Evolutionary conservation across 179 eudicot genomes (phyloP).

Genomic region (Drosera spatulata): DNA sequence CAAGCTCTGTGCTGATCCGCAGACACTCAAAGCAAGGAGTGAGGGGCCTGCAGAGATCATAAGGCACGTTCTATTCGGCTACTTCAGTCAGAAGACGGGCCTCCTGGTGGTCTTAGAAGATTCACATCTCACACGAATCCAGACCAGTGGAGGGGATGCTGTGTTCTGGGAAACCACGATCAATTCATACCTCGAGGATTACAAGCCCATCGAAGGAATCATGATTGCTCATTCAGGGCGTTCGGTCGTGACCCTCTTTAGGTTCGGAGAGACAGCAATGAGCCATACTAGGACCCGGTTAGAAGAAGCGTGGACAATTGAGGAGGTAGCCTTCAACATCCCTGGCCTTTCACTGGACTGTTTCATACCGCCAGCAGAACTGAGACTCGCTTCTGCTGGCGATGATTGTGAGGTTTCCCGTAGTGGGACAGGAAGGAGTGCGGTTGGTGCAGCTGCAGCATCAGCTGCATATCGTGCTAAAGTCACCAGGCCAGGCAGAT

Average conservation of each 20-base stretch:
- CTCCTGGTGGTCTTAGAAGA: constrained; percentile 87
- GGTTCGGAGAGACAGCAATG: constrained; percentile 92
- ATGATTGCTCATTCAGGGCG: constrained; percentile 94
- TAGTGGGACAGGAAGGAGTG: neutral
- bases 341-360: constrained; percentile 86
- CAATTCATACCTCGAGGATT: constrained; percentile 78
- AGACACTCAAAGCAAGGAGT: constrained; percentile 70
- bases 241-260: constrained; percentile 82
- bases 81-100: constrained; percentile 90
- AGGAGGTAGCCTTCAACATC: constrained; percentile 88
- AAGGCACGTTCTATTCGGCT: constrained; percentile 82
- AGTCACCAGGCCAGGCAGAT: constrained; percentile 51
- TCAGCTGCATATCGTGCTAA: constrained; percentile 47
- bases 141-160: constrained; percentile 83
- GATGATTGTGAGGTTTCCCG: constrained; percentile 11
- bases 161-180: constrained; percentile 95
- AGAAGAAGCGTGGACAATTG: constrained; percentile 97
- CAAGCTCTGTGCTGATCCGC: constrained; percentile 82
- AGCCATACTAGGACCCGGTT: constrained; percentile 94
- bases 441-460: constrained; percentile 30
- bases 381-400: constrained; percentile 41
- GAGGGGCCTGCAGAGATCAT: constrained; percentile 97
- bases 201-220: constrained; percentile 77
- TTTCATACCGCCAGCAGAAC: constrained; percentile 89
- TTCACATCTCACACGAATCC: constrained; percentile 89